Evolutionary conservation across 2,329 filamentous ascomycete genomes (phyloP), one percentile per base, ranked within the genome.

Genomic region (Chaetomiaceae sp.): DNA sequence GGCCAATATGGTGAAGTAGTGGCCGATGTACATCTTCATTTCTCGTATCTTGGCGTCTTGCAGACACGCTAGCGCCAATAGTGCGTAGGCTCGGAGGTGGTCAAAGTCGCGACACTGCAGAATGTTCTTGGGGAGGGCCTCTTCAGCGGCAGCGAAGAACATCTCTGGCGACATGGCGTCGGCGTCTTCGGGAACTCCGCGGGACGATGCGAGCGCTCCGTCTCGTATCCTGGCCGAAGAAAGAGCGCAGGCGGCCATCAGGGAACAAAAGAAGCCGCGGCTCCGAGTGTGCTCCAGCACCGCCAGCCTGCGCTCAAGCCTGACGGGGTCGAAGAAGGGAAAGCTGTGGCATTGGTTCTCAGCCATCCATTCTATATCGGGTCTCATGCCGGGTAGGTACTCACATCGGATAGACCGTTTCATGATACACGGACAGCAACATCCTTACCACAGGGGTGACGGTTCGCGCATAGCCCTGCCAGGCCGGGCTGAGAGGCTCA

Each of bases 1-100:
- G 17, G 62, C 61, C 43, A 64, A 46, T 14, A 63, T 47, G 14
- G 62, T 64, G 33, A 63, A 63, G 47, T 64, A 64, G 38, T 60
- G 57, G 39, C 61, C 61, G 29, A 64, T 59, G 44, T 63, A 62
- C 51, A 60, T 63, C 43, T 64, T 57, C 62, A 63, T 64, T n/a
- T 55, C 56, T 7, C 49, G 42, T 44, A 63, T 63, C 52, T 62
- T 44, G 20, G 48, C 48, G 15, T 64, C 61, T 44, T 64, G 62
- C 44, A 64, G 55, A 38, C 61, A 63, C 20, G 61, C 61, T 15
- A 64, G 42, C 22, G 61, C 54, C 34, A 64, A 56, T 14, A 64
- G 55, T 19, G 62, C 62, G 36, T 58, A 53, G 14, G 55, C 60
- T 17, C 62, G 58, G 12, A 63, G 53, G 34, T 54, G 59, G 58